These are phyloP conservation scores for Striga asiatica DNA, from an alignment of 257 asterid species.

Conservation along the genomic window DNA sequence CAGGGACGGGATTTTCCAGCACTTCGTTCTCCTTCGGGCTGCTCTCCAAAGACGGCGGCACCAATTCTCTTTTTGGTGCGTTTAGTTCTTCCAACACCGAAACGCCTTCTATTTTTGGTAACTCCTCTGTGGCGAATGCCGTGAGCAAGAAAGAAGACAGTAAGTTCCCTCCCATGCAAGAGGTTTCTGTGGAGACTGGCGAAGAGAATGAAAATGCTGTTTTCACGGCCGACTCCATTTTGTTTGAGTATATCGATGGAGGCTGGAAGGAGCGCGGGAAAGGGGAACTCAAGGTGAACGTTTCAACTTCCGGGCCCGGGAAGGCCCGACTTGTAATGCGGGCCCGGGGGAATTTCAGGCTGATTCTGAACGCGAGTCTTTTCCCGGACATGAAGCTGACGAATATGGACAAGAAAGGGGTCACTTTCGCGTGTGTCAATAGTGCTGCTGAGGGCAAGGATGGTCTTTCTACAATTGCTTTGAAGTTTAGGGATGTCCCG, in stretches of 20 bases:
- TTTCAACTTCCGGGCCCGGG: conserved; percentile 36
- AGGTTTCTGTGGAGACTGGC: conserved; percentile 57
- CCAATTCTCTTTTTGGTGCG: conserved; percentile 35
- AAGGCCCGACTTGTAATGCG: conserved; percentile 87
- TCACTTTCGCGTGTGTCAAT: conserved; percentile 82
- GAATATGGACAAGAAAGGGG: conserved; percentile 81
- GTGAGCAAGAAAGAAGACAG: conserved; percentile 29
- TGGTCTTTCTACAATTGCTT: conserved; percentile 69
- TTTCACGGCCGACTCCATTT: conserved; percentile 59
- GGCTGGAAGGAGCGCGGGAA: conserved; percentile 90
- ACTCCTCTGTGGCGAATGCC: conserved; percentile 24
- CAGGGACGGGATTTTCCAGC: conserved; percentile 79
- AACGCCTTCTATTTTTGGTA: conserved; percentile 35
- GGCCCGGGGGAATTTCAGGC: conserved; percentile 67
- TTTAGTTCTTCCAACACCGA: conserved; percentile 40
- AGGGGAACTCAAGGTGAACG: conserved; percentile 78
- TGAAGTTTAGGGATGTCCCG: conserved; percentile 74
- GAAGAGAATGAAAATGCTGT: conserved; percentile 68
- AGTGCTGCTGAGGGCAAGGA: conserved; percentile 59
- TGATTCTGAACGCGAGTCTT: conserved; percentile 75
- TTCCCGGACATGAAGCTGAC: conserved; percentile 89
- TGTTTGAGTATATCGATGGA: conserved; percentile 61
- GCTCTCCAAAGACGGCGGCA: conserved; percentile 33
- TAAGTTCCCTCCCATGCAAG: conserved; percentile 45
- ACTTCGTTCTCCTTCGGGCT: conserved; percentile 74